Base-by-base conservation (phyloP, 306 rosid species). In the Trifolium fragiferum region DNA sequence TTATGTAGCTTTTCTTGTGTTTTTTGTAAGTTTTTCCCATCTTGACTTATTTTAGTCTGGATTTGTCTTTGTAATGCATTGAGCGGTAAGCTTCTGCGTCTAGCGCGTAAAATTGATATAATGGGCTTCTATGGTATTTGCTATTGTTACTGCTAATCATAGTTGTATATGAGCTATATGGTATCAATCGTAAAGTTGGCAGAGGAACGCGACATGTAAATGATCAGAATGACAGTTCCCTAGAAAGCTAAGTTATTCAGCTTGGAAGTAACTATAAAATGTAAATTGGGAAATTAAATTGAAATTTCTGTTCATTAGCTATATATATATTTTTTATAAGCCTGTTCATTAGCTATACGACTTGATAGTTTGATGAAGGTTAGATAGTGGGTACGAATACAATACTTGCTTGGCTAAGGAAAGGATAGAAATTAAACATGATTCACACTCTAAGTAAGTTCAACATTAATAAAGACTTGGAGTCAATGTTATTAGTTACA, bases 341-440 rank as follows among this genome's bases (percentile, higher is more conserved):
- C n/a, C 14, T 59, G 74, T 37, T 50, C 57, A 33, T 13, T 38
- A 21, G 16, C 47, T 25, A 66, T 30, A 13, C 50, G 66, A 46
- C 59, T 62, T 63, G 72, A 38, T 62, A 23, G 46, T 66, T 66
- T 66, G 70, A 41, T 44, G 40, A 16, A 70, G 35, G 59, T 70
- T 12, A 12, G 37, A 19, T 62, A 25, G 53, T 8, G 38, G 38
- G 63, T 44, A 15, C 63, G 44, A n/a, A 16, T 51, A 65, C n/a
- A n/a, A n/a, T n/a, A n/a, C n/a, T n/a, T n/a, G n/a, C 55, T 5
- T 54, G 21, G 49, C 64, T 18, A 68, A 43, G 69, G 19, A 68
- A 35, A 67, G 16, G 35, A 16, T 25, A 66, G 66, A 15, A n/a
- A 3, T n/a, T 4, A 20, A 60, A 30, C 13, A 14, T 1, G 13